phyloP scores from a whole-genome alignment of 306 rosid species.

The Cucumis sativus region Cucumber_9930_V3 NC_026657.2:33113001-33113500 shows the following conservation, averaged over 20 bases:
- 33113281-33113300: background rate
- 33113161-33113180: background rate
- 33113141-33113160: background rate
- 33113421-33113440: background rate
- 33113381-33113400: background rate
- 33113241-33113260: background rate
- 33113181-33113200: background rate
- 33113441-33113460: background rate
- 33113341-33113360: background rate
- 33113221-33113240: background rate
- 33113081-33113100: background rate
- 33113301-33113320: background rate
- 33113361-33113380: background rate
- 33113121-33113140: background rate
- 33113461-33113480: background rate
- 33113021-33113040: background rate
- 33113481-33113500: background rate
- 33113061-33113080: background rate
- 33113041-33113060: background rate
- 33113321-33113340: background rate
- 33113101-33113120: background rate
- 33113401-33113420: background rate
- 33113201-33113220: background rate
- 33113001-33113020: background rate
- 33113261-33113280: background rate